Evolutionary conservation across 2,329 filamentous ascomycete genomes (phyloP), one percentile per base, ranked within the genome.

Genomic region (Cordyceps cicadae): DNA sequence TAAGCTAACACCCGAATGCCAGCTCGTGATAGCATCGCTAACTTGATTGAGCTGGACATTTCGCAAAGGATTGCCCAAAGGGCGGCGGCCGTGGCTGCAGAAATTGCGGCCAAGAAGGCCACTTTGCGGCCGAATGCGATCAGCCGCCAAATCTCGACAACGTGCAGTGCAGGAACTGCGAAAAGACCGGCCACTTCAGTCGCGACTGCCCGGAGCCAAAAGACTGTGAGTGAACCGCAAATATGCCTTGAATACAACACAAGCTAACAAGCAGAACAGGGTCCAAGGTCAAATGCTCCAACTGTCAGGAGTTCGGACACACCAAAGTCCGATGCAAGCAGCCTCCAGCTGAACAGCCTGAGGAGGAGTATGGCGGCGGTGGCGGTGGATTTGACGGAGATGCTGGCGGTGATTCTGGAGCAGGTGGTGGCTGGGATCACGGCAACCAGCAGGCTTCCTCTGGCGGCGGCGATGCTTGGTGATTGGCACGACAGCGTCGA

Each of bases 41-140:
- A 63, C 57, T 29, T 41, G 48, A 8, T 37, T 19, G 60, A 86
- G 79, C 73, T 60, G 86, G 86, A 3, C 86, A 89, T 66, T 85
- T 85, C 66, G 78, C 80, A 39, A 78, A 77, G 46, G 85, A 88
- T 67, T 89, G 86, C 68, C 85, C 87, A 32, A 76, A 85, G 70
- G 85, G 81, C 17, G 79, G 79, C 61, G 81, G 79, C 69, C 70
- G 78, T 69, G 76, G 71, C 32, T 85, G 83, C 70, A 78, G 79
- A 67, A 89, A 88, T 72, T 89, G 87, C 65, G 85, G 84, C 21
- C 71, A 81, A 46, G 81, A 85, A 57, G 86, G 85, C 5, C 86
- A 89, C 63, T 75, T 78, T 49, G 71, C 76, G 63, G 76, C 75
- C 19, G 79, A 83, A 4, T 85, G 83, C 62, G 71, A 78, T 32